These are phyloP conservation scores for Pyrenochaeta sp. DNA, from an alignment of 2,329 filamentous ascomycete species.

Conservation along the genomic window DNA sequence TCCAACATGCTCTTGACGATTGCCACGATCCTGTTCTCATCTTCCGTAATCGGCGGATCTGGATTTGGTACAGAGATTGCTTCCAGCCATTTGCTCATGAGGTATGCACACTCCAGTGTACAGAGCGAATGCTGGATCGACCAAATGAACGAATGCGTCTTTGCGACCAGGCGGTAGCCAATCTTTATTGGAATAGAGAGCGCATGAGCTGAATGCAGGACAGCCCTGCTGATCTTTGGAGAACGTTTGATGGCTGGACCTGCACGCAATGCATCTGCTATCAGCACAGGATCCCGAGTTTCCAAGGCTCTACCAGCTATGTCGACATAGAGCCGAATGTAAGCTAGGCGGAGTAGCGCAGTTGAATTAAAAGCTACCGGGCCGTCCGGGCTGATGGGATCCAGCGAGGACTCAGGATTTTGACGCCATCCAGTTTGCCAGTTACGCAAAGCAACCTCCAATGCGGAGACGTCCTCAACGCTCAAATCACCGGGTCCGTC, in stretches of 20 bases:
- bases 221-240: conserved; percentile 67
- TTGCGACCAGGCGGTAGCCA: conserved; percentile 51
- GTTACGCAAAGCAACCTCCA: conserved; percentile 54
- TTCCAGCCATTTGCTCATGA: conserved; percentile 54
- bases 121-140: conserved; percentile 52
- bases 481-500: conserved; percentile 43
- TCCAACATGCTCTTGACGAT: conserved; percentile 55
- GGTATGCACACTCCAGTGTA: conserved; percentile 51
- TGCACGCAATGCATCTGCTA: conserved; percentile 68
- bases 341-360: conserved; percentile 67
- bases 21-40: conserved; percentile 48
- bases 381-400: conserved; percentile 64
- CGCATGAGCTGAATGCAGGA: conserved; percentile 74
- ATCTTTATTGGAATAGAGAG: conserved; percentile 71
- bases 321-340: conserved; percentile 73
- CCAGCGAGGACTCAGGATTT: conserved; percentile 53
- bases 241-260: conserved; percentile 68
- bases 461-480: conserved; percentile 51
- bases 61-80: conserved; percentile 41
- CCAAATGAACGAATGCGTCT: conserved; percentile 52
- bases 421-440: conserved; percentile 53
- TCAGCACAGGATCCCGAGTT: conserved; percentile 68
- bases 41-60: conserved; percentile 47
- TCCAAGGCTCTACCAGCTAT: conserved; percentile 70
- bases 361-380: conserved; percentile 73